Evolutionary conservation across 2,329 filamentous ascomycete species (phyloP), one percentile per base, ranked within the genome.

Genomic region (Alternaria sp.): DNA sequence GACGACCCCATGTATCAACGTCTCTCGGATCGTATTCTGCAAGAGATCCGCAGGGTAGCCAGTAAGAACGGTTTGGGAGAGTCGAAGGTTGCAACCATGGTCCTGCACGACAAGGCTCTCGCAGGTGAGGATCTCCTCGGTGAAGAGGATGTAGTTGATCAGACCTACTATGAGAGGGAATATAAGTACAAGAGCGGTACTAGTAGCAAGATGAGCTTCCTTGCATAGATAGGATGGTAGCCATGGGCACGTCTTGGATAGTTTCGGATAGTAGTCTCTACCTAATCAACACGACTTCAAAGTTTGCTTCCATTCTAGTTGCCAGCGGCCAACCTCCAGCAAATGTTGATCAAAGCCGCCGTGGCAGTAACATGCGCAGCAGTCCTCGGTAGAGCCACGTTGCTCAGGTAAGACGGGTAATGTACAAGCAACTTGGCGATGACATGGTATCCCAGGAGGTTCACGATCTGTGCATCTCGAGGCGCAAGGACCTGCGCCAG

Each of bases 341-440:
- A 71, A 21, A 72, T 66, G 40, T 72, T 71, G 19, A 72, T 50
- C 44, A 72, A 52, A 6, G 70, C 70, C n/a, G 67, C 68, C 15
- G 70, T 72, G 7, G 70, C 70, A 57, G 63, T 67, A 3, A 72
- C 21, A 53, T 72, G 70, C 15, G 70, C 68, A 11, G 65, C 10
- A 1, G 65, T 66, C 46, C 70, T 68, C 6, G 67, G 65, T 19
- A 70, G 3, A 7, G 68, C 62, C 19, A 72, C 21, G 36, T 72
- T 72, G n/a, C 60, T 23, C 44, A 72, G 15, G 54, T 72, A 72
- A 30, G 67, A 54, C 8, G 70, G 70, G 17, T 72, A 72, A 30
- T 71, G 68, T 19, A 72, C 66, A 21, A 70, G 47, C 36, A 72
- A 32, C 32, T 72, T 72, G 15, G 70, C 67, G 11, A 72, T 70